Evolutionary conservation across 495 filamentous ascomycete genomes (phyloP).

Genomic region (Entonaema liquescens): DNA sequence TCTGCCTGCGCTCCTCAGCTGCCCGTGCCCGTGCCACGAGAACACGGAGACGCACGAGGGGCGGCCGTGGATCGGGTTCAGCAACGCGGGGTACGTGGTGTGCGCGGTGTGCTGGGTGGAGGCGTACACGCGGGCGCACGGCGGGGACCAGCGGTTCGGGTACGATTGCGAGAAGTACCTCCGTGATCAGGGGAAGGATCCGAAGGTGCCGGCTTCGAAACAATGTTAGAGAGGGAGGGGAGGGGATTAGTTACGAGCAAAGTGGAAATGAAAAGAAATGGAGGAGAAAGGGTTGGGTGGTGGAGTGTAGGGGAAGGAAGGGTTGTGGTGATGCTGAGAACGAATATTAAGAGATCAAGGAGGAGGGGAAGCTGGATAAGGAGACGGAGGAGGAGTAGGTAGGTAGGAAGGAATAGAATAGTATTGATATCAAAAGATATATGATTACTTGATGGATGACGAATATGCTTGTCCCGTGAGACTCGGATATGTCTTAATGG

Average conservation of each 20-base stretch:
- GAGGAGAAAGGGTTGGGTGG: neutral
- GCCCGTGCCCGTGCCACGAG: constrained; percentile 27
- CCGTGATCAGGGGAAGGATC: constrained; percentile 11
- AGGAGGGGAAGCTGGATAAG: neutral
- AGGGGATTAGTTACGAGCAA: neutral
- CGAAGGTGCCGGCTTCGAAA: constrained; percentile 15
- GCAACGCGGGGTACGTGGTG: constrained; percentile 19
- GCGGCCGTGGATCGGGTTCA: constrained; percentile 17
- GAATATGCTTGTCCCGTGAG: neutral
- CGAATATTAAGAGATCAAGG: too few relatives aligned
- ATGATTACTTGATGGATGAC: neutral
- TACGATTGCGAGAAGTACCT: constrained; percentile 17
- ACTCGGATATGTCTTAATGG: neutral
- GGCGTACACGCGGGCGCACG: constrained; percentile 31
- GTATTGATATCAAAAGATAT: neutral
- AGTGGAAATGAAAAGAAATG: neutral
- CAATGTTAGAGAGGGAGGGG: constrained; percentile 6
- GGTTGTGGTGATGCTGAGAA: too few relatives aligned
- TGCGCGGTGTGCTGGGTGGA: constrained; percentile 30
- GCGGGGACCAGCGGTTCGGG: neutral
- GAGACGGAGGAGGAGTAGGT: neutral
- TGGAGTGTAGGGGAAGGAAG: neutral
- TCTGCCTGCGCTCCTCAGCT: too few relatives aligned
- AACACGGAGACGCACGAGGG: constrained; percentile 4
- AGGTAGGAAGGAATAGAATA: neutral